phyloP scores from a whole-genome alignment of 768 basidiomycete genomes.

The Tephrocybe sp. region DNA sequence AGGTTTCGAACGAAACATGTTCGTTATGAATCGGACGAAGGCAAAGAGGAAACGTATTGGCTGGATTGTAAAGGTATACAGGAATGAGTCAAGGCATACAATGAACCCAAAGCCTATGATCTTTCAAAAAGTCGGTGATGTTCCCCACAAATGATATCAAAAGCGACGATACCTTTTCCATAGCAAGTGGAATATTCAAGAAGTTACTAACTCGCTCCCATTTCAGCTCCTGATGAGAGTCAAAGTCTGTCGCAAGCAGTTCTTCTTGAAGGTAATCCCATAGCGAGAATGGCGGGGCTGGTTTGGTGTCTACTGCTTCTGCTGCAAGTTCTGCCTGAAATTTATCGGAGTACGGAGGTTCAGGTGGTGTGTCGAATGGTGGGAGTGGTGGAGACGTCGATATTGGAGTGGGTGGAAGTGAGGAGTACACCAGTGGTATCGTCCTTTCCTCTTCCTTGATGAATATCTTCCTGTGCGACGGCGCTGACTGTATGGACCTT shows the following conservation, averaged over 20 bases:
- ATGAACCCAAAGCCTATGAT: constrained; percentile 90
- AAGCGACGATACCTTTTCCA: constrained; percentile 86
- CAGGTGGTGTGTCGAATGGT: constrained; percentile 26
- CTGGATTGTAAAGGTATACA: constrained; percentile 96
- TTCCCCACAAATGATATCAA: constrained; percentile 7
- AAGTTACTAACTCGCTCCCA: constrained; percentile 98
- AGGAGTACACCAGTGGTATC: constrained; percentile 59
- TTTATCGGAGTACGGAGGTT: constrained; percentile 29
- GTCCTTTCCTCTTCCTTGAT: constrained; percentile 20
- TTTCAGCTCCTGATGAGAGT: constrained; percentile 90
- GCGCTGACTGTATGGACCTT: constrained; percentile 13
- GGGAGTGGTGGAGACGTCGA: constrained; percentile 40
- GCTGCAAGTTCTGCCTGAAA: constrained; percentile 19
- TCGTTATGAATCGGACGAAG: constrained; percentile 48
- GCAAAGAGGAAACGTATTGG: constrained; percentile 84
- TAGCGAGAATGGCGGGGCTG: constrained; percentile 62
- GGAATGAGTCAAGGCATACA: constrained; percentile 93
- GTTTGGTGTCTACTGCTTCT: constrained; percentile 17
- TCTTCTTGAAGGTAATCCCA: constrained; percentile 94
- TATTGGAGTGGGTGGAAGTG: constrained; percentile 73
- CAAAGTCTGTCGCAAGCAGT: constrained; percentile 87
- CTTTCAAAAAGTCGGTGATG: constrained; percentile 33
- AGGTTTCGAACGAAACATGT: constrained; percentile 46
- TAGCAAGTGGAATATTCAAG: constrained; percentile 83
- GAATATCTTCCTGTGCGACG: constrained; percentile 16